These are phyloP conservation scores for Paramyrothecium sp. DNA, from an alignment of 2,329 filamentous ascomycete species.

Conservation along the genomic window DNA sequence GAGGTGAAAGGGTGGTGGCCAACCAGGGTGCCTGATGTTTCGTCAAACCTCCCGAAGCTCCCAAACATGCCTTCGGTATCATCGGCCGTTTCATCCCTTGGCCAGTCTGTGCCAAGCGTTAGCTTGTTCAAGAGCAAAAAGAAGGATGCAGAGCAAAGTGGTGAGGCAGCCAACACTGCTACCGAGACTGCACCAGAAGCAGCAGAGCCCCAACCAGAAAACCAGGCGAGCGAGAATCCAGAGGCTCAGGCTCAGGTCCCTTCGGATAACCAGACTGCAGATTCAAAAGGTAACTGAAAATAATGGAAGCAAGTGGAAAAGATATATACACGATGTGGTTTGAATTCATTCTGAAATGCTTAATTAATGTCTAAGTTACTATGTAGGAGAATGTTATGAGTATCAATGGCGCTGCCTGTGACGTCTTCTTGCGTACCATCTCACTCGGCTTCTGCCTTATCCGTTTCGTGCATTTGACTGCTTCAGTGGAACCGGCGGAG, in stretches of 20 bases:
- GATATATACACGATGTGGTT: not conserved
- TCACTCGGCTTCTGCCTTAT: no score
- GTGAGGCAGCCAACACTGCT: no score
- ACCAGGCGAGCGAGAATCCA: not conserved
- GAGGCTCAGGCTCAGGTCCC: not conserved
- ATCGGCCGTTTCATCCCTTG: conserved; percentile 23
- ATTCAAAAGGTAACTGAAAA: not conserved
- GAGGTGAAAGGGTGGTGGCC: conserved; percentile 45
- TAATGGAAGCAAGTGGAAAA: not conserved
- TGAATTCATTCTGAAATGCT: not conserved
- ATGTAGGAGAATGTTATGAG: not conserved
- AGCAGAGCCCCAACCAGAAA: not conserved
- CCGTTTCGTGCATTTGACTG: no score
- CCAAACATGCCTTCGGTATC: conserved; percentile 27
- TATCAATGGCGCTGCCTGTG: no score
- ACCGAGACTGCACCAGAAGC: not conserved
- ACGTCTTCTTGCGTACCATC: no score
- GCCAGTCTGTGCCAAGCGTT: conserved; percentile 28
- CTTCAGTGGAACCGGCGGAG: no score
- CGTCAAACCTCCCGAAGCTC: conserved; percentile 28
- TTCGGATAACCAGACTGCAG: not conserved
- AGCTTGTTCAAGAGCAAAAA: conserved; percentile 26
- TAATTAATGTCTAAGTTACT: not conserved
- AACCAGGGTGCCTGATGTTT: conserved; percentile 34
- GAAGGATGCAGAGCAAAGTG: conserved; percentile 1